Evolutionary conservation across 805 yeast genomes (phyloP).

Genomic region (Candida succiphila): DNA sequence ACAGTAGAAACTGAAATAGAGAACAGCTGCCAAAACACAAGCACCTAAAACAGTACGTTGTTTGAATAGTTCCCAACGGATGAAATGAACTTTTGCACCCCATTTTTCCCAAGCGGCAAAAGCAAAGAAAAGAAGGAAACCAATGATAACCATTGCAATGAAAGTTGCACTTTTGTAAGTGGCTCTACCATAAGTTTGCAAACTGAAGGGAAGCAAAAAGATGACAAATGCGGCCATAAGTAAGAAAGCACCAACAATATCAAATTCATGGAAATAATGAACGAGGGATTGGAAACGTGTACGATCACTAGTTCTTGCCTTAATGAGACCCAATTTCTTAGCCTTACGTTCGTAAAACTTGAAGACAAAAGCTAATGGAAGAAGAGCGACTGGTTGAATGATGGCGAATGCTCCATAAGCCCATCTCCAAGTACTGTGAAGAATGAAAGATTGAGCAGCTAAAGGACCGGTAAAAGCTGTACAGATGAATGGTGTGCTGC

Average conservation of each 20-base stretch:
- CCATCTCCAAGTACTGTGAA: constrained; percentile 41
- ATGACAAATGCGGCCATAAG: constrained; percentile 24
- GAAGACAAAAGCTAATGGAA: constrained; percentile 18
- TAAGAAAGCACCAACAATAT: constrained; percentile 24
- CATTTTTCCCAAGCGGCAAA: constrained; percentile 26
- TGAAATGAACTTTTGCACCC: constrained; percentile 17
- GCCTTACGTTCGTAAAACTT: constrained; percentile 20
- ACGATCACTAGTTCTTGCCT: constrained; percentile 1
- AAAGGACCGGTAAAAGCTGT: constrained; percentile 23
- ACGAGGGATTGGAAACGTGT: constrained; percentile 1
- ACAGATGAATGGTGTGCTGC: constrained; percentile 20
- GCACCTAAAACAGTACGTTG: constrained; percentile 19
- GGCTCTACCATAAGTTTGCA: constrained; percentile 20
- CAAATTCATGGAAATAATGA: constrained; percentile 23
- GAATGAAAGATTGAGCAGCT: constrained; percentile 26
- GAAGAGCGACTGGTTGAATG: constrained; percentile 29
- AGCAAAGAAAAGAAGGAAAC: constrained; percentile 24
- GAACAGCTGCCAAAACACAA: constrained; percentile 8
- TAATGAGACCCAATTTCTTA: constrained; percentile 12
- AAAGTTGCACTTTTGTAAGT: constrained; percentile 28
- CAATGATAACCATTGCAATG: constrained; percentile 34
- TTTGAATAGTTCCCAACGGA: constrained; percentile 15
- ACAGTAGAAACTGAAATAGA: constrained; percentile 13
- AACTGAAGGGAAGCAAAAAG: constrained; percentile 26
- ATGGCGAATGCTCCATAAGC: constrained; percentile 42